phyloP scores from a whole-genome alignment of 163 green algal species.

The Picocystis sp. region DNA sequence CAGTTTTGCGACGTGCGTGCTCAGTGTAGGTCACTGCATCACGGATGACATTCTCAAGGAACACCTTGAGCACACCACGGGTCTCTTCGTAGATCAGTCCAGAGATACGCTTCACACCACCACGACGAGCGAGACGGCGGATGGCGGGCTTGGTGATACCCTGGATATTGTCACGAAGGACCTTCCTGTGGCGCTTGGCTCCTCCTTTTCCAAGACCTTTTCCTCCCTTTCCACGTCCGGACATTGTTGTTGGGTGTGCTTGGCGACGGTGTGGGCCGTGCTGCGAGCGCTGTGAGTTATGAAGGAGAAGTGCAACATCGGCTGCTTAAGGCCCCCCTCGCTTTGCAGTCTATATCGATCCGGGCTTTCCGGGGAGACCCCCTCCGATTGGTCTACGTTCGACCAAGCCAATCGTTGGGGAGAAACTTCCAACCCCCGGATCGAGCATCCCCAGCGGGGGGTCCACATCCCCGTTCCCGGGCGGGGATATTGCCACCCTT shows the following conservation, averaged over 20 bases:
- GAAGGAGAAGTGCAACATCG: too few species aligned
- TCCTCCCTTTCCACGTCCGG: slow-evolving; percentile 59
- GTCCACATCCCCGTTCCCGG: too few species aligned
- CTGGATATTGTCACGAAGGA: slow-evolving; percentile 89
- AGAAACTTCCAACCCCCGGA: too few species aligned
- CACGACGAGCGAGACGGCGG: slow-evolving; percentile 21
- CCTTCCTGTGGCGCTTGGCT: slow-evolving; percentile 83
- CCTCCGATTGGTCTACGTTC: too few species aligned
- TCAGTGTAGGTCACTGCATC: slow-evolving; percentile 94
- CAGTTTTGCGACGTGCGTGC: slow-evolving; percentile 84
- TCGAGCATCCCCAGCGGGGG: too few species aligned
- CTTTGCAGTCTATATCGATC: too few species aligned
- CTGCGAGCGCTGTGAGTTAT: too few species aligned
- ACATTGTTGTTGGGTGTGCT: slow-evolving; percentile 3
- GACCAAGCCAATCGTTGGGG: too few species aligned
- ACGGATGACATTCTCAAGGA: slow-evolving; percentile 36
- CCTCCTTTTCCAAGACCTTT: slow-evolving; percentile 87
- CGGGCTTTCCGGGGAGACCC: too few species aligned
- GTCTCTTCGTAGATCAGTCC: slow-evolving; percentile 15
- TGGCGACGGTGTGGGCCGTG: too few species aligned
- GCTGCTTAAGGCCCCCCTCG: too few species aligned
- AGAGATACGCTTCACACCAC: slow-evolving; percentile 2
- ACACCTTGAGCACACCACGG: slow-evolving; percentile 21
- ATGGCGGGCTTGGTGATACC: slow-evolving; percentile 86
- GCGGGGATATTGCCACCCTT: too few species aligned